phyloP scores from a whole-genome alignment of 257 asterid species.

The Solanum medicagineum region DNA sequence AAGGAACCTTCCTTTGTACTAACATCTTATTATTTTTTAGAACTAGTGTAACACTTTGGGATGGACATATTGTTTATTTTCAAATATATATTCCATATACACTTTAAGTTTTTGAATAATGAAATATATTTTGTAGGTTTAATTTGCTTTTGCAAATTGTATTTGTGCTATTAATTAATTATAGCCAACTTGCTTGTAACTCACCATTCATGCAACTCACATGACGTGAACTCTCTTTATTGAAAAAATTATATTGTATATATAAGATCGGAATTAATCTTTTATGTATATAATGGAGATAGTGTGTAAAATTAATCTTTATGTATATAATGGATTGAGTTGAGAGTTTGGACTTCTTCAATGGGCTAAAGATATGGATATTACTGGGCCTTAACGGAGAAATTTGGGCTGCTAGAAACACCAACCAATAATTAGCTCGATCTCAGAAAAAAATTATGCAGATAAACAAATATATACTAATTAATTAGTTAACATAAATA shows the following conservation, averaged over 20 bases:
- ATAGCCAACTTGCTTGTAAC: background rate
- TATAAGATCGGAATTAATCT: too few relatives aligned
- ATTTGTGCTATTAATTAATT: background rate
- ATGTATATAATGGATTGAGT: background rate
- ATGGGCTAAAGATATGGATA: background rate
- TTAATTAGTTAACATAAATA: too few relatives aligned
- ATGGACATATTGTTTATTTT: background rate
- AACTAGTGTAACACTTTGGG: background rate
- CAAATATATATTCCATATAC: background rate
- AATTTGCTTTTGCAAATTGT: background rate
- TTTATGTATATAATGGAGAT: too few relatives aligned
- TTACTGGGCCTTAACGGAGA: background rate
- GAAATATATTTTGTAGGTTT: background rate
- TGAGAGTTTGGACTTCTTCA: background rate
- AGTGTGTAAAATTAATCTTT: too few relatives aligned
- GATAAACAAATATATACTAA: too few relatives aligned
- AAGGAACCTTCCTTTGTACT: background rate
- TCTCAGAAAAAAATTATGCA: background rate
- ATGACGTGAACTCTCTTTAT: too few relatives aligned
- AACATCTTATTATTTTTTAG: background rate
- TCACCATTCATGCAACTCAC: background rate
- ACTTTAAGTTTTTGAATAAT: background rate
- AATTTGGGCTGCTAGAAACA: background rate
- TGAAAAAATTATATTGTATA: too few relatives aligned
- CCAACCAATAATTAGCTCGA: background rate